Evolutionary conservation across 164 flowering plant genomes (phyloP).

Genomic region (Stephania japonica): DNA sequence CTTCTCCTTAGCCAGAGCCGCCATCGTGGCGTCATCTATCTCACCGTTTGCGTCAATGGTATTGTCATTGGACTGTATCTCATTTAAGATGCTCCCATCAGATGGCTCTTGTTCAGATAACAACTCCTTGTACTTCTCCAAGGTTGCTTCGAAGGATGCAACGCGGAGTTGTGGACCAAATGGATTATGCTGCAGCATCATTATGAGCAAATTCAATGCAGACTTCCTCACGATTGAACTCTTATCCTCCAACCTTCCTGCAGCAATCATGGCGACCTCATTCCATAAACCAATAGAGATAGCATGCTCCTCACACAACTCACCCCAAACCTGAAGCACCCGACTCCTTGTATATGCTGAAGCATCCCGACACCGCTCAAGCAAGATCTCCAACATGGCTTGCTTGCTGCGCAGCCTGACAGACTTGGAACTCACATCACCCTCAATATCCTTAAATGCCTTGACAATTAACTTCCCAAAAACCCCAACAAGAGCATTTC

Average conservation of each 20-base stretch:
- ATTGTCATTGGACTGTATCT: conserved; percentile 32
- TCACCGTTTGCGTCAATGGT: conserved; percentile 38
- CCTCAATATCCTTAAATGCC: conserved; percentile 78
- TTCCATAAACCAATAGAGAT: conserved; percentile 94
- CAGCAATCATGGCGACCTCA: conserved; percentile 82
- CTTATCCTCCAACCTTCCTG: conserved; percentile 95
- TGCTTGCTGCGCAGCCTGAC: conserved; percentile 81
- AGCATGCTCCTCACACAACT: conserved; percentile 88
- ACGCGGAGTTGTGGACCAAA: conserved; percentile 92
- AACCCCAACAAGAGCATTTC: conserved; percentile 91
- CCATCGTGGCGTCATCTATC: conserved; percentile 31
- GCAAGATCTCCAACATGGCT: conserved; percentile 92
- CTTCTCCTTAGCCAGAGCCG: conserved; percentile 21
- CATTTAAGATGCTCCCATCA: conserved; percentile 35
- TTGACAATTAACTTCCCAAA: conserved; percentile 79
- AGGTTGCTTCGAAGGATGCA: conserved; percentile 83
- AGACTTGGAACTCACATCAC: conserved; percentile 73
- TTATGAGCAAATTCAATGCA: conserved; percentile 74
- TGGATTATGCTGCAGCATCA: conserved; percentile 96
- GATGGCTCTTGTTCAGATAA: conserved; percentile 56
- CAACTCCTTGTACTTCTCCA: conserved; percentile 77
- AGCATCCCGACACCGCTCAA: conserved; percentile 85
- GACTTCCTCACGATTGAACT: conserved; percentile 95
- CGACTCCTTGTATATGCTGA: conserved; percentile 96
- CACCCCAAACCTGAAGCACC: conserved; percentile 98